Conservation (phyloP, 2,329 filamentous ascomycete species). For the Gnomoniopsis smithogilvyi region DNA sequence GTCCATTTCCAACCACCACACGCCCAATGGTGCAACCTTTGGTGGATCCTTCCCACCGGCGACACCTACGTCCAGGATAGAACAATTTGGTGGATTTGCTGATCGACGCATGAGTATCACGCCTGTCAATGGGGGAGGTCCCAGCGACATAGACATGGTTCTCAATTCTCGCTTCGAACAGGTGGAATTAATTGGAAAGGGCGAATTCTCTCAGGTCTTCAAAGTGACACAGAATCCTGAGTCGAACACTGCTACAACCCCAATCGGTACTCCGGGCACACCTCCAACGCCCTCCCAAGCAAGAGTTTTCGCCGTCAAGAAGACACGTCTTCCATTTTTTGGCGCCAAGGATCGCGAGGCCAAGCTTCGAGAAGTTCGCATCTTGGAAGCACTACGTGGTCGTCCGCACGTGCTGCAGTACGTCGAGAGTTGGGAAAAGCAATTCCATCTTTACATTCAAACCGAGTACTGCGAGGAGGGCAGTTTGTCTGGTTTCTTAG, state of each 20-base stretch:
- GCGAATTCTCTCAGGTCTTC: constrained; percentile 93
- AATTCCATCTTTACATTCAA: constrained; percentile 88
- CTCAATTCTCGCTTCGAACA: constrained; percentile 75
- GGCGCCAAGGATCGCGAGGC: constrained; percentile 77
- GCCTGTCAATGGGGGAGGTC: constrained; percentile 66
- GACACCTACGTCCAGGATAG: constrained; percentile 71
- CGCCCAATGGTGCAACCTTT: constrained; percentile 9
- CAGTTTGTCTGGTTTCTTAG: constrained; percentile 80
- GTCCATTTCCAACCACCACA: constrained; percentile 65
- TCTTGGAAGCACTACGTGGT: constrained; percentile 72
- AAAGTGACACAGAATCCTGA: constrained; percentile 55
- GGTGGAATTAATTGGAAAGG: constrained; percentile 76
- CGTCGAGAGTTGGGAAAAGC: constrained; percentile 83
- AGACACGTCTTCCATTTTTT: constrained; percentile 75
- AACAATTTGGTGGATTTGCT: constrained; percentile 49
- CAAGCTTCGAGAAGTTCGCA: constrained; percentile 80
- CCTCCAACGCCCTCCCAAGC: constrained; percentile 52
- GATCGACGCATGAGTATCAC: constrained; percentile 61
- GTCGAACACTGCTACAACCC: constrained; percentile 32
- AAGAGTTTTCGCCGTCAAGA: constrained; percentile 88
- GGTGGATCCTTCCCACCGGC: constrained; percentile 58
- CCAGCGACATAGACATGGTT: constrained; percentile 70
- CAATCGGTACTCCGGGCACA: constrained; percentile 48
- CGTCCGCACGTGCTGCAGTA: constrained; percentile 85
- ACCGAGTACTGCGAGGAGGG: constrained; percentile 97